A percentile compares a stretch with the other conserved stretches of the same genome.
Conservation (phyloP, 352 stramenopile species). For the Pythium apleroticum region DNA sequence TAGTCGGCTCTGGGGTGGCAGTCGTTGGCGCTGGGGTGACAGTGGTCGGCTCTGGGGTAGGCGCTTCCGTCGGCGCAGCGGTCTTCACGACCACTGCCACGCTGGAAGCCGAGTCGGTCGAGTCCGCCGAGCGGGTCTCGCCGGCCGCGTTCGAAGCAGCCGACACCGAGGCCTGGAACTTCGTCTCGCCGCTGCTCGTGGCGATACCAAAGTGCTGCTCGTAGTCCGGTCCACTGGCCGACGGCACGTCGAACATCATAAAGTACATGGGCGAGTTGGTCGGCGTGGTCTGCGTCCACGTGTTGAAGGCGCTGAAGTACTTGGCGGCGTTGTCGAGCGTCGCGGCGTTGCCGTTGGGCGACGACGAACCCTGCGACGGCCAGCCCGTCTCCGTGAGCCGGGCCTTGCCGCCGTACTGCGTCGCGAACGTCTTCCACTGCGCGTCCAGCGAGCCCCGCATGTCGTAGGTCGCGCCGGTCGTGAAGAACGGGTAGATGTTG, state of each 20-base stretch:
- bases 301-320: slow-evolving; percentile 43
- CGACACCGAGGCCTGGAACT: slow-evolving; percentile 7
- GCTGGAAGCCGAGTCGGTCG: neutral
- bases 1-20: slow-evolving; percentile 4
- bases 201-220: slow-evolving; percentile 58
- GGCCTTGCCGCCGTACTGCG: slow-evolving; percentile 28
- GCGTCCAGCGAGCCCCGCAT: slow-evolving; percentile 25
- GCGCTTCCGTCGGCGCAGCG: slow-evolving; percentile 8
- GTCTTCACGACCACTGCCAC: neutral
- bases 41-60: slow-evolving; percentile 7
- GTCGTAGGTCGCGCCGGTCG: slow-evolving; percentile 11
- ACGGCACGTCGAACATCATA: slow-evolving; percentile 63
- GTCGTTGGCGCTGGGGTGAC: neutral
- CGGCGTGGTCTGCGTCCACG: slow-evolving; percentile 30
- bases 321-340: slow-evolving; percentile 37
- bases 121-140: neutral
- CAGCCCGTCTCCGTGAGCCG: slow-evolving; percentile 35
- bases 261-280: slow-evolving; percentile 47
- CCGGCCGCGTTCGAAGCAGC: neutral
- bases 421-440: slow-evolving; percentile 26
- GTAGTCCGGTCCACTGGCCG: slow-evolving; percentile 33
- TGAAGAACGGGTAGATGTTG: slow-evolving; percentile 45
- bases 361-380: slow-evolving; percentile 15
- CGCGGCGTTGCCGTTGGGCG: slow-evolving; percentile 33
- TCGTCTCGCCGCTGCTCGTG: slow-evolving; percentile 5